Evolutionary conservation across 345 rosid species (phyloP).

Genomic region (Abelmoschus esculentus): DNA sequence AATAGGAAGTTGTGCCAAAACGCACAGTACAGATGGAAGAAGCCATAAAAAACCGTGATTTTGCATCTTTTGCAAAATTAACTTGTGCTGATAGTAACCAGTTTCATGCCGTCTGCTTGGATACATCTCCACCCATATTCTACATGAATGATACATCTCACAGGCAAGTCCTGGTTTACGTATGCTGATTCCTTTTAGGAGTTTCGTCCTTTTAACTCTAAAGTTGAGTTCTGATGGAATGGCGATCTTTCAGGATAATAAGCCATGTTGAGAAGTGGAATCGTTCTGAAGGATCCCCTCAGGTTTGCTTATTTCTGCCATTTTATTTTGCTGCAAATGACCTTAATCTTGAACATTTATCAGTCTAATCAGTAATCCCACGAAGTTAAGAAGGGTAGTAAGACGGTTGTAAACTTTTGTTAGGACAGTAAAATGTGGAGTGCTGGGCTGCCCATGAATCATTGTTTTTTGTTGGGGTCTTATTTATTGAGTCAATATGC

Average conservation of each 20-base stretch:
- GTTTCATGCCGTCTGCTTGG: constrained; percentile 95
- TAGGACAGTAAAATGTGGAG: neutral
- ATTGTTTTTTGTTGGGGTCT: neutral
- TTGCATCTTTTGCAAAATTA: constrained; percentile 65
- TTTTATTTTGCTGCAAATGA: neutral
- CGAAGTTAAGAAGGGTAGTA: neutral
- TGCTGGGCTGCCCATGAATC: neutral
- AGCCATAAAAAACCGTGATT: constrained; percentile 64
- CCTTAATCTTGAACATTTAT: neutral
- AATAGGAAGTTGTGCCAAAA: constrained; percentile 84
- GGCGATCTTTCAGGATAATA: constrained; percentile 42
- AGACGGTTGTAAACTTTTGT: neutral
- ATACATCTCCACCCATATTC: constrained; percentile 89
- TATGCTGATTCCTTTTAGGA: neutral
- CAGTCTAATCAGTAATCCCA: neutral
- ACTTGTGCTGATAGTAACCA: constrained; percentile 92
- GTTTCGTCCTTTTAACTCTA: neutral
- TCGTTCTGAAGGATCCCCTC: constrained; percentile 55
- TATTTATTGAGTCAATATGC: neutral
- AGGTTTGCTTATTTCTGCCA: constrained; percentile 39
- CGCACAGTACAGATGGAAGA: constrained; percentile 76
- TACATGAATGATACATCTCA: constrained; percentile 98
- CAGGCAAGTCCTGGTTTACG: constrained; percentile 39
- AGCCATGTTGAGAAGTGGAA: constrained; percentile 87
- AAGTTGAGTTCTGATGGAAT: too few relatives aligned